Base-by-base conservation (phyloP, 495 filamentous ascomycete species). In the Aspergillus saccharolyticus region DNA sequence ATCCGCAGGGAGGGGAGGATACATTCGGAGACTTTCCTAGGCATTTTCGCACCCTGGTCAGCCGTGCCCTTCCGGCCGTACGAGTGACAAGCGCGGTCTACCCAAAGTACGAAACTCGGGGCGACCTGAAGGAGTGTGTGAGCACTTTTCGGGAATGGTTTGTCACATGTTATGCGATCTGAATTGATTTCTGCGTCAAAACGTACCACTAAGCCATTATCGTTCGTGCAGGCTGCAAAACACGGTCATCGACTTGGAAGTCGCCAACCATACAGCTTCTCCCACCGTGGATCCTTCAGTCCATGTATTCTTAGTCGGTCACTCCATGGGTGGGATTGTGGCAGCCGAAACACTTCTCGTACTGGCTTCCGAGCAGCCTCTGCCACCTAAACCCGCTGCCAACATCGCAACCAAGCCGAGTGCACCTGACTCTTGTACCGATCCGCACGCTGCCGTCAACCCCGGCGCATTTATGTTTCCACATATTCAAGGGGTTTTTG, bases 321-420 rank as follows among this genome's bases (percentile, higher is more conserved):
- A 98, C 68, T 91, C 87, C 12, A 98, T 98, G 94, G 94, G 92
- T 61, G 94, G 94, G 58, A 96, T 98, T 63, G 91, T 98, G 15
- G 94, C 89, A 21, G 92, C 91, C 19, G 94, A 98, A 56, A 85
- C 89, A 0, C 73, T 94, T 44, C 80, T 97, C 46, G 73, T 82
- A 15, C 77, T 94, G 17, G 75, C 84, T 25, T 76, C 78, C 21
- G 89, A 95, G 57, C 76, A 85, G 44, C 85, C 87, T 19, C 84
- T 93, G 59, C 69, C 65, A 30, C 60, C 70, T 0, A 65, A 68
- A 18, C 44, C 60, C 3, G 55, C 69, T 9, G 58, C 57, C 4
- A 49, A 30, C 24, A 16, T 47, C 44, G 22, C 44, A 22, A 47
- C 53, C 6, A 48, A 66, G 42, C 52, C 55, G 17, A 17, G 60